Percentiles rank a stretch among this genome's conserved stretches.
Conservation (phyloP, 495 filamentous ascomycete species). For the Penicillium steckii region DNA sequence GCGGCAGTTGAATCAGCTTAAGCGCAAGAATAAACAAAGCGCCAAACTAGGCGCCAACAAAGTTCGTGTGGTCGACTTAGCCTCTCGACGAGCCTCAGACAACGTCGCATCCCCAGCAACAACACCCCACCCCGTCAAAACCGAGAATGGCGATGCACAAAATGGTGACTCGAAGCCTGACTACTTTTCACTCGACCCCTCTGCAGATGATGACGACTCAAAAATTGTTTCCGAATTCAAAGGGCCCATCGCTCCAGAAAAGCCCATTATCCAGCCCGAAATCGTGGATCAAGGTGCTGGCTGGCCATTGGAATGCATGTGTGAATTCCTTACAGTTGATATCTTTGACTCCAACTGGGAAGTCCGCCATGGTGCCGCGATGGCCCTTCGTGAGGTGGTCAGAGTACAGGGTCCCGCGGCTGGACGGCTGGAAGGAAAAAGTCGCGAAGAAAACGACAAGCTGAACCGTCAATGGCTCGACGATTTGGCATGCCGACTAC, state of each 20-base stretch:
- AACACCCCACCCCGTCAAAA: slow-evolving; percentile 69
- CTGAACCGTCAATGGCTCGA: slow-evolving; percentile 85
- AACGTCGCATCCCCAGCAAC: slow-evolving; percentile 60
- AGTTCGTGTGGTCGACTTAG: slow-evolving; percentile 84
- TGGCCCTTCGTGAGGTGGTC: slow-evolving; percentile 90
- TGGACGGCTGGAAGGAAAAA: slow-evolving; percentile 72
- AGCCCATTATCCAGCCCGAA: slow-evolving; percentile 60
- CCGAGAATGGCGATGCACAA: slow-evolving; percentile 55
- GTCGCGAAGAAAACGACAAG: slow-evolving; percentile 68
- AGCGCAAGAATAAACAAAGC: slow-evolving; percentile 82
- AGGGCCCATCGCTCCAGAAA: slow-evolving; percentile 64
- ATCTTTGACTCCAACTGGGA: slow-evolving; percentile 95
- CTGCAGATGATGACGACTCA: slow-evolving; percentile 75
- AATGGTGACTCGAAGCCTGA: slow-evolving; percentile 56
- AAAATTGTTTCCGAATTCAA: slow-evolving; percentile 97
- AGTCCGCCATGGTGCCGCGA: slow-evolving; percentile 93
- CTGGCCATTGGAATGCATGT: slow-evolving; percentile 93
- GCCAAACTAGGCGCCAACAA: slow-evolving; percentile 86
- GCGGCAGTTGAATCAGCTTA: slow-evolving; percentile 88
- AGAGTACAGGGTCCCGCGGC: slow-evolving; percentile 90
- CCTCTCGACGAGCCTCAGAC: slow-evolving; percentile 67
- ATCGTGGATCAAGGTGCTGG: slow-evolving; percentile 66
- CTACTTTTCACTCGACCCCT: slow-evolving; percentile 83
- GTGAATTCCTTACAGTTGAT: slow-evolving; percentile 88
- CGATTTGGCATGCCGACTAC: slow-evolving; percentile 86